Base-by-base conservation (phyloP, 345 rosid genomes). In the Litchi chinensis region DNA sequence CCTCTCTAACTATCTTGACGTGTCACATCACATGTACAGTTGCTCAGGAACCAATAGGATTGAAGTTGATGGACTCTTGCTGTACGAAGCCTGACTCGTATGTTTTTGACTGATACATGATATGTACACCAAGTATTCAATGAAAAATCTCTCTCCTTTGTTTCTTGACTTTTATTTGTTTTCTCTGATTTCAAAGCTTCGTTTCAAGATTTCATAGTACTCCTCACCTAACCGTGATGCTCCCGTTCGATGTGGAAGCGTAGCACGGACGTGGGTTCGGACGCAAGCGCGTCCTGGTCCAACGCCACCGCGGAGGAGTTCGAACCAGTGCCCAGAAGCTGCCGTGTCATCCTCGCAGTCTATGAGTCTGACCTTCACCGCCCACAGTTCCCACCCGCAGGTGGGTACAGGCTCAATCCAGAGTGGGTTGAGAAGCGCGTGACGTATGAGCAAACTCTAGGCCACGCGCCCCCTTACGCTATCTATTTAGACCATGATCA, bases 221-320 rank as follows among this genome's bases (percentile, higher is more conserved):
- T 32, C 37, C 37, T 32, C 3, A 32, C 2, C 37, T 32, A 32
- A 32, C 37, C 37, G 37, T 32, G 98, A 6, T 96, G 83, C 81
- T 68, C 85, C 21, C 88, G 98, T 3, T 96, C 98, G 99, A 87
- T 89, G 19, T 94, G 99, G 98, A 96, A 93, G 85, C 95, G 98
- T 19, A 94, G 98, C 85, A 91, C 97, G 67, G 71, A 93, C 82
- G 83, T 91, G 3, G 97, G 97, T 62, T 92, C 98, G 22, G 83
- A 94, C 82, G 98, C 93, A 76, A 93, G 97, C 62, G 86, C 87
- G 44, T 73, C 91, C 19, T 96, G 98, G 98, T n/a, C 90, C 8
- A 41, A 76, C 19, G 97, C 98, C 28, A 90, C 94, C 8, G 21
- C 87, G 0, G 93, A 88, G 11, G 97, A 96, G 76, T 94, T 96